Evolutionary conservation across 2,329 filamentous ascomycete genomes (phyloP).

Genomic region (Nemania bipapillata): DNA sequence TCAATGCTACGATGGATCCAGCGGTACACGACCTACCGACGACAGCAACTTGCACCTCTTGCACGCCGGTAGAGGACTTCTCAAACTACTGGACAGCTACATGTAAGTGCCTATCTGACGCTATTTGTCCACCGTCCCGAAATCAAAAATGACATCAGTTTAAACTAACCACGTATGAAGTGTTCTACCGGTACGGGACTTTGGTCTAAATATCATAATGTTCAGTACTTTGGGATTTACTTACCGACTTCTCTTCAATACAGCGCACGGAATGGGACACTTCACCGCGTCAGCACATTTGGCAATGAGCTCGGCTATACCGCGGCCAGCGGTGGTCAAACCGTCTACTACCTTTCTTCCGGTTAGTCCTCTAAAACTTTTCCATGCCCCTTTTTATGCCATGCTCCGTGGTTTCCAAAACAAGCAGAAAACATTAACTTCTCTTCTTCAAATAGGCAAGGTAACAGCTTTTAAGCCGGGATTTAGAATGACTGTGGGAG

Average conservation of each 20-base stretch:
- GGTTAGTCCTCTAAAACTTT: too few relatives aligned
- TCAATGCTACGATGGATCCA: conserved; percentile 49
- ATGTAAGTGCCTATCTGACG: not conserved
- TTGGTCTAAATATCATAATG: too few relatives aligned
- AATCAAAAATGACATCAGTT: too few relatives aligned
- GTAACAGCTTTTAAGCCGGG: too few relatives aligned
- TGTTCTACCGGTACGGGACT: not conserved
- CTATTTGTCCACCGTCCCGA: too few relatives aligned
- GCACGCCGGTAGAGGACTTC: conserved; percentile 57
- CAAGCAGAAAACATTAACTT: too few relatives aligned
- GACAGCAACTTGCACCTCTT: conserved; percentile 56
- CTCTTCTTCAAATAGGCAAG: too few relatives aligned
- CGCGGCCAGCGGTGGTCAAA: conserved; percentile 54
- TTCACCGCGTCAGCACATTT: conserved; percentile 48
- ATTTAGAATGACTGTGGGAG: conserved; percentile 59
- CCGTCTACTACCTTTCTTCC: conserved; percentile 59
- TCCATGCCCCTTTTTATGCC: too few relatives aligned
- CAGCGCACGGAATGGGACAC: conserved; percentile 51
- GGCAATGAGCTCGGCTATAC: conserved; percentile 49
- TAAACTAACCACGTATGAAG: too few relatives aligned
- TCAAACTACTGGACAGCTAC: conserved; percentile 55
- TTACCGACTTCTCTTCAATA: too few relatives aligned
- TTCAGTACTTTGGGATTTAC: too few relatives aligned
- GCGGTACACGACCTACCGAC: conserved; percentile 46
- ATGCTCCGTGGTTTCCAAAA: conserved; percentile 25